A percentile compares a stretch with the other conserved stretches of the same genome.
phyloP scores from a whole-genome alignment of 2,329 filamentous ascomycete species.

The Aspergillus hiratsukae region DNA sequence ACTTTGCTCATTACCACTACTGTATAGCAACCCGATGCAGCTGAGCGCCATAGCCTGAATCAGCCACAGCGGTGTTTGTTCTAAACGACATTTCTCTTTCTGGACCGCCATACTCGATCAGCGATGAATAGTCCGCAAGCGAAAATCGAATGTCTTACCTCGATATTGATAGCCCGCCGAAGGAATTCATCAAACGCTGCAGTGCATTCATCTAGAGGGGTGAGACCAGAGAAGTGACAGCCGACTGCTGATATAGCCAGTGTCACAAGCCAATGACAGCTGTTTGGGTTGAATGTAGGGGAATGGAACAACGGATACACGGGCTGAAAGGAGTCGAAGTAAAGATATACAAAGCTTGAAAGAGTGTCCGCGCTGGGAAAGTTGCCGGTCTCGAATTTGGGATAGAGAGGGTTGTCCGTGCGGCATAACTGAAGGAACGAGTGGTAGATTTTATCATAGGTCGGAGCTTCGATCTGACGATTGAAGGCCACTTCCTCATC shows the following conservation, averaged over 20 bases:
- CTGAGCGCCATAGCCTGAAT: conserved; percentile 30
- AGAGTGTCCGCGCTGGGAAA: conserved; percentile 27
- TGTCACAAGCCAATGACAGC: conserved; percentile 37
- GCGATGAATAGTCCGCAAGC: not conserved
- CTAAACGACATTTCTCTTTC: conserved; percentile 22
- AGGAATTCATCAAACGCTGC: conserved; percentile 41
- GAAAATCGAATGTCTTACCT: conserved; percentile 20
- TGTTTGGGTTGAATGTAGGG: conserved; percentile 33
- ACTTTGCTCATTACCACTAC: conserved; percentile 18
- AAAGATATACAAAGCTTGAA: conserved; percentile 31
- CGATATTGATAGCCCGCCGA: conserved; percentile 33
- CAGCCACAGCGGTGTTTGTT: conserved; percentile 21
- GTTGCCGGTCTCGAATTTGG: conserved; percentile 25
- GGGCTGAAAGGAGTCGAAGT: conserved; percentile 37
- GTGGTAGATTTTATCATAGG: conserved; percentile 26
- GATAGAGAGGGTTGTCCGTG: conserved; percentile 25
- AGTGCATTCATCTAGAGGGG: conserved; percentile 24
- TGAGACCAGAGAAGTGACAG: conserved; percentile 29
- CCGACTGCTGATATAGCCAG: conserved; percentile 40
- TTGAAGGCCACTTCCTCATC: conserved; percentile 7
- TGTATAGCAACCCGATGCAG: conserved; percentile 30
- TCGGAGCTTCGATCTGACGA: conserved; percentile 19
- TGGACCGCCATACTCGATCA: conserved; percentile 9
- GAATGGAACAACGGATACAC: conserved; percentile 40
- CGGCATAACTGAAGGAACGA: conserved; percentile 31